phyloP scores from a whole-genome alignment of 1,284 basidiomycete genomes.

The Ustilago cynodontis region DNA sequence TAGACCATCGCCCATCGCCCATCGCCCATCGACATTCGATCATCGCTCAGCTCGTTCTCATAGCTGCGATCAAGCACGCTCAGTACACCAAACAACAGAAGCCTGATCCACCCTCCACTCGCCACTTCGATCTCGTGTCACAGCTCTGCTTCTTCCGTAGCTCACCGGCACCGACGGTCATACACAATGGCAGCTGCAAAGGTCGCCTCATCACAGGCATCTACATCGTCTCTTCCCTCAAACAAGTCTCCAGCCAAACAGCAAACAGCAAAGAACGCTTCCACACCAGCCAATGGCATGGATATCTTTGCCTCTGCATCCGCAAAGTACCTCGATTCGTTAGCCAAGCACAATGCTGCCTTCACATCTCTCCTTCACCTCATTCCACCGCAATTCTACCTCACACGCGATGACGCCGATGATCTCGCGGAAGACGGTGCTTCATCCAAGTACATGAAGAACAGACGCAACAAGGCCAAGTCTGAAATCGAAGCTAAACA shows the following conservation, averaged over 20 bases:
- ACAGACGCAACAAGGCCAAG: conserved; percentile 66
- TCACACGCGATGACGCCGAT: conserved; percentile 50
- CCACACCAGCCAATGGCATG: conserved; percentile 13
- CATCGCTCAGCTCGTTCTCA: not conserved
- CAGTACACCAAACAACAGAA: too few relatives aligned
- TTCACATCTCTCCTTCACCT: conserved; percentile 61
- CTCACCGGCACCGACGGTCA: not conserved
- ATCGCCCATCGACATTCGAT: not conserved
- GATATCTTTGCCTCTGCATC: conserved; percentile 23
- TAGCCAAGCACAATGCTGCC: conserved; percentile 56
- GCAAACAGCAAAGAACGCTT: conserved; percentile 13
- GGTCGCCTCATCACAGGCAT: conserved; percentile 26
- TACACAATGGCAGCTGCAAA: conserved; percentile 41
- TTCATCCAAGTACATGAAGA: conserved; percentile 65
- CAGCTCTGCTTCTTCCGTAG: not conserved
- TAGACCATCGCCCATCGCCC: not conserved
- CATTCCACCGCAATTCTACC: conserved; percentile 66
- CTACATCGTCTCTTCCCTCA: conserved; percentile 10
- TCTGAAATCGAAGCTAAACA: conserved; percentile 60
- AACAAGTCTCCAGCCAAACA: conserved; percentile 27
- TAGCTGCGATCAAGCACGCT: not conserved
- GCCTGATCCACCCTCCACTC: too few relatives aligned
- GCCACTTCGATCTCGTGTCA: not conserved
- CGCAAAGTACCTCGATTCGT: conserved; percentile 44
- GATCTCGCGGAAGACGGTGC: conserved; percentile 44